Base-by-base conservation (phyloP, 2,329 filamentous ascomycete genomes). In the Exophiala oligosperma region DNA sequence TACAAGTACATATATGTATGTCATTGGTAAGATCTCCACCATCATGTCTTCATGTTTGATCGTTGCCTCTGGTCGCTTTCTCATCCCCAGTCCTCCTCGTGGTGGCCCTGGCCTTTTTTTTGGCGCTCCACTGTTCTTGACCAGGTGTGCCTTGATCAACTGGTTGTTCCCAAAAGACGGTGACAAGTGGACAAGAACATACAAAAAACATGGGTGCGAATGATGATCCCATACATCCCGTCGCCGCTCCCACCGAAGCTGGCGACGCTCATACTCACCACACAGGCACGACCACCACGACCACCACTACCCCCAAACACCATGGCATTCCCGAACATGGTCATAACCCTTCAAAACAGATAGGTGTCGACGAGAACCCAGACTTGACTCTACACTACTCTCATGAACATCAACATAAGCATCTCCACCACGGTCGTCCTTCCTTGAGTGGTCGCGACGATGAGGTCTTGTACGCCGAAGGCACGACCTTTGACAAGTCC, bases 401-500 rank as follows among this genome's bases (percentile, higher is more conserved):
- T 37, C 69, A 73, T 49, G 72, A 76, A 56, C 75, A 77, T 60
- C 67, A 71, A 44, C 74, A 76, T 65, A 63, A 64, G 17, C 73
- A 76, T 62, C 66, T 74, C 9, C 73, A 76, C 57, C 74, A 77
- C 59, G 69, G 68, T 28, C 56, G 67, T 51, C 65, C 71, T 61
- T 73, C 73, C 37, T 63, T 72, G 62, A 56, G 72, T 60, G 73
- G 71, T 64, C 63, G 70, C 17, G 59, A 70, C 17, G 76, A 79
- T 60, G 76, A 83, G 51, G 74, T 79, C 38, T 71, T 78, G 44
- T 84, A 84, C 66, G 74, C 79, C 37, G 74, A 74, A 50, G 76
- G 73, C 47, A 76, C 70, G 24, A 74, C 70, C 12, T 64, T 72
- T 9, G 71, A 80, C 63, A 66, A 76, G 67, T 75, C 64, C 43